Conservation (phyloP, 805 yeast species). For the Metschnikowia borealis region DNA sequence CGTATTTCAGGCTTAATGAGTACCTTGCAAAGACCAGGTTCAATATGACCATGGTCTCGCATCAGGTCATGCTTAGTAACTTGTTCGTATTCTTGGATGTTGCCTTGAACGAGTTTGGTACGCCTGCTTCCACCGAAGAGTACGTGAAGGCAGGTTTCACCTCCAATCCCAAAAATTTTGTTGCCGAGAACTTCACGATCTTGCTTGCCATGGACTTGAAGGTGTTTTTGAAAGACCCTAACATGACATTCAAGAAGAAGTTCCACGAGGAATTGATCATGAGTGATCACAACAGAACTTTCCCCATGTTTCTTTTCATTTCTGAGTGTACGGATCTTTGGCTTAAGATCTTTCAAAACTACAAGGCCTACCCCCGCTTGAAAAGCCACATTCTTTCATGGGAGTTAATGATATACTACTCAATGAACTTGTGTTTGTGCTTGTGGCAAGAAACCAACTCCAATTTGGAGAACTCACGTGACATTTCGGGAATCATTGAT, state of each 20-base stretch:
- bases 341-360: constrained; percentile 30
- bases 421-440: constrained; percentile 54
- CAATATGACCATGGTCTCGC: constrained; percentile 36
- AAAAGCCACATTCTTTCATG: constrained; percentile 43
- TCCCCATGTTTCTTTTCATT: constrained; percentile 46
- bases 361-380: constrained; percentile 34
- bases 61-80: constrained; percentile 38
- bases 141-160: constrained; percentile 46
- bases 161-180: constrained; percentile 39
- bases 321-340: constrained; percentile 33
- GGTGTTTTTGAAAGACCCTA: constrained; percentile 52
- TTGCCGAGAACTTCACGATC: constrained; percentile 43
- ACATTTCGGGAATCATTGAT: constrained; percentile 47
- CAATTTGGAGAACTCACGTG: constrained; percentile 36
- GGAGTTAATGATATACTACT: constrained; percentile 51
- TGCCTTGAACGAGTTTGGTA: constrained; percentile 40
- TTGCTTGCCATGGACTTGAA: constrained; percentile 52
- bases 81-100: constrained; percentile 37
- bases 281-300: constrained; percentile 46
- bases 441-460: constrained; percentile 67
- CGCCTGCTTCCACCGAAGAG: constrained; percentile 41
- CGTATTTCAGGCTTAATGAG: constrained; percentile 35
- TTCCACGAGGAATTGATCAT: constrained; percentile 64
- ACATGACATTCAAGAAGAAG: constrained; percentile 56
- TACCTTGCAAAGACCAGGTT: constrained; percentile 32